Conservation (phyloP, 1,284 basidiomycete species). For the Microbotryomycetes sp. region DNA sequence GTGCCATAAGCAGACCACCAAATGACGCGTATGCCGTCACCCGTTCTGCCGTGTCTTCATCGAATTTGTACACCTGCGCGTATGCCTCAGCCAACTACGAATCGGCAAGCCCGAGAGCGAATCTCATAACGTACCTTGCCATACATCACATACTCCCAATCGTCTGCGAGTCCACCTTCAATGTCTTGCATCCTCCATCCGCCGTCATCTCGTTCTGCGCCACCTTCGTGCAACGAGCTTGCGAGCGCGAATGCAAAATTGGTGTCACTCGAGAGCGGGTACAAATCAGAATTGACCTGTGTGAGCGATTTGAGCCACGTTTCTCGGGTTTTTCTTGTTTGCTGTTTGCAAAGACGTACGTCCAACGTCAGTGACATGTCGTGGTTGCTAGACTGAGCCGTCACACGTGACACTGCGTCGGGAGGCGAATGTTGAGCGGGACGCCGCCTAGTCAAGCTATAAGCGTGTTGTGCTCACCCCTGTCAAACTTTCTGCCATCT, state of each 20-base stretch:
- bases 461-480: slow-evolving; percentile 59
- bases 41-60: slow-evolving; percentile 70
- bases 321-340: too few relatives aligned
- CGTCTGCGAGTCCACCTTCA: slow-evolving; percentile 81
- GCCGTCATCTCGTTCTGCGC: slow-evolving; percentile 67
- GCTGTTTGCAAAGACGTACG: slow-evolving; percentile 44
- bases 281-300: slow-evolving; percentile 37
- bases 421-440: too few relatives aligned
- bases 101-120: not conserved
- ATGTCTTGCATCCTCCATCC: slow-evolving; percentile 75
- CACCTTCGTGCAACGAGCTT: slow-evolving; percentile 66
- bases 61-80: slow-evolving; percentile 87
- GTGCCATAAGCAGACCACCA: slow-evolving; percentile 90
- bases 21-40: slow-evolving; percentile 96
- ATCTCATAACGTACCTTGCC: slow-evolving; percentile 65
- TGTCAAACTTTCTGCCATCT: slow-evolving; percentile 90
- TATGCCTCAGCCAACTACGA: not conserved
- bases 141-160: slow-evolving; percentile 99
- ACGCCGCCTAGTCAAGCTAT: too few relatives aligned
- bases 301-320: slow-evolving; percentile 17
- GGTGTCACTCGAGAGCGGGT: slow-evolving; percentile 49
- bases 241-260: slow-evolving; percentile 80
- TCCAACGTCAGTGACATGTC: slow-evolving; percentile 84
- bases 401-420: slow-evolving; percentile 70
- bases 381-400: slow-evolving; percentile 71